phyloP scores from a whole-genome alignment of 2,329 filamentous ascomycete species.

The Lachnellula cervina region DNA sequence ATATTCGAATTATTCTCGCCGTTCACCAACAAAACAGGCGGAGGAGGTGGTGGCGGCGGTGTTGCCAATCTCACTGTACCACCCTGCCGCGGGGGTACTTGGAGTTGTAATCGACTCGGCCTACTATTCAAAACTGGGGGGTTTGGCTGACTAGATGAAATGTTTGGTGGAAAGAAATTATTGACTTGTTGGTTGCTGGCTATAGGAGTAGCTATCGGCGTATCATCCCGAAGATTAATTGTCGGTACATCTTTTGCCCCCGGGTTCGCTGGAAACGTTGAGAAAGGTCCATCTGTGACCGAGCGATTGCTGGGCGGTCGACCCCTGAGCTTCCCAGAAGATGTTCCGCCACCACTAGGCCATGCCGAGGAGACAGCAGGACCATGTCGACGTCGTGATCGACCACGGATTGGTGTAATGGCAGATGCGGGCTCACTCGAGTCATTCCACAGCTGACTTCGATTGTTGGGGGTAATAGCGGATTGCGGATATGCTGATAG shows the following conservation, averaged over 20 bases:
- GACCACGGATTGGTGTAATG: conserved; percentile 59
- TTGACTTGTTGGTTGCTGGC: conserved; percentile 37
- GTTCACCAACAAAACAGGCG: conserved; percentile 43
- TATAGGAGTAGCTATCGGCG: conserved; percentile 38
- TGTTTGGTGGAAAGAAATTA: conserved; percentile 30
- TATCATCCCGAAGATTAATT: conserved; percentile 39
- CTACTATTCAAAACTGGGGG: conserved; percentile 26
- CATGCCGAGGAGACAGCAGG: conserved; percentile 89
- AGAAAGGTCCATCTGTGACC: conserved; percentile 62
- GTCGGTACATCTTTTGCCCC: conserved; percentile 42
- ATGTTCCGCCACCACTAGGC: conserved; percentile 60
- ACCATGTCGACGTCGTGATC: conserved; percentile 63
- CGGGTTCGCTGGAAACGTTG: conserved; percentile 62
- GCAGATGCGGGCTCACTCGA: conserved; percentile 66
- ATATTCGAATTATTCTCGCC: conserved; percentile 31
- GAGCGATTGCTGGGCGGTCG: conserved; percentile 70
- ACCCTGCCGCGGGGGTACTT: conserved; percentile 57
- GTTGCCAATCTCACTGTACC: conserved; percentile 60
- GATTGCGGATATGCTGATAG: conserved; percentile 71
- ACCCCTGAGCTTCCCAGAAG: conserved; percentile 68
- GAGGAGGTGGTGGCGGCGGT: conserved; percentile 40
- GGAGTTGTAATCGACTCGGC: conserved; percentile 52
- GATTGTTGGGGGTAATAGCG: conserved; percentile 64
- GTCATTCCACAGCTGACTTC: conserved; percentile 34
- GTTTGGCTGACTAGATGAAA: conserved; percentile 19